Evolutionary conservation across 495 filamentous ascomycete genomes (phyloP), one percentile per base, ranked within the genome.

Genomic region (Daldinia bambusicola): DNA sequence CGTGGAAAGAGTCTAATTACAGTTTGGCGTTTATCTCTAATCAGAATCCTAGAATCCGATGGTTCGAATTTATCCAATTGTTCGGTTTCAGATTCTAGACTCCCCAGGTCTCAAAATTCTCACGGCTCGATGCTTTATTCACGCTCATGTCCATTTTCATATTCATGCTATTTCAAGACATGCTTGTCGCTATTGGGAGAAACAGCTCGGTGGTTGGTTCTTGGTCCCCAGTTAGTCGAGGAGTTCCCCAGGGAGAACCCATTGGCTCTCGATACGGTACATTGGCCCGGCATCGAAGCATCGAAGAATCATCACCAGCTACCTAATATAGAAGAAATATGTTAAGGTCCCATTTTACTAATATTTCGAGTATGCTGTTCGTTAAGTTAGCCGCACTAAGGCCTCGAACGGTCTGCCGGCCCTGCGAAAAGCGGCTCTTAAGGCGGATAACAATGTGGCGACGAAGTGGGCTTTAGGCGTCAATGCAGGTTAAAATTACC

Each of bases 41-140:
- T 68, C 63, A 14, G 37, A 50, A 57, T 68, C 50, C 26, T 30
- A 40, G 56, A 65, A 56, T 65, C 56, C 65, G 65, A 68, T 65
- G 22, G 60, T 48, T 16, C 18, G 45, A 64, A 72, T 6, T 18
- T 36, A 45, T 48, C 56, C 16, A 50, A 63, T 58, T 16, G 18
- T 62, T 18, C 10, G 20, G 67, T 65, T 63, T 70, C 40, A 61
- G 50, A 60, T 58, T 20, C 20, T 38, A 40, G 14, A 13, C 26
- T 26, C 57, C 50, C 13, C 16, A 50, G 50, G 26, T 59, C 55
- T 53, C 4, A 64, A 64, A 41, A 14, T 64, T 36, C 55, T 8
- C 26, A 3, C 26, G 1, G 1, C 26, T 26, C 26, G 26, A 43
- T 34, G 16, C 14, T 48, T 34, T 2, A 59, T 31, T 45, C 20